These are phyloP conservation scores for Tetragonia tetragonoides DNA, from an alignment of 148 eudicot species.

Conservation along the genomic window DNA sequence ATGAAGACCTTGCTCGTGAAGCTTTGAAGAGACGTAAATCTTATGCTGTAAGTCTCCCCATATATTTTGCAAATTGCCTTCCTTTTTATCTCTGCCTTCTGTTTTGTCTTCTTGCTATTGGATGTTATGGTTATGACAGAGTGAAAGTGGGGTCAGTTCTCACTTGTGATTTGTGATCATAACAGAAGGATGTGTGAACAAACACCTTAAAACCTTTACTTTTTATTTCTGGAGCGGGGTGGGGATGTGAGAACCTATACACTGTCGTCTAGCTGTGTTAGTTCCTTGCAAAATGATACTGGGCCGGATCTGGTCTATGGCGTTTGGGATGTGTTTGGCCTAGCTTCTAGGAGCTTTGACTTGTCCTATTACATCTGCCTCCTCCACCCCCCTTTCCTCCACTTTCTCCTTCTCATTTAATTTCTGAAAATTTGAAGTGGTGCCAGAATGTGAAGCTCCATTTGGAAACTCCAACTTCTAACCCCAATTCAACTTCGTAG, in stretches of 20 bases:
- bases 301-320: no score
- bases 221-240: background rate
- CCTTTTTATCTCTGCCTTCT: background rate
- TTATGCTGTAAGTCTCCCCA: slow-evolving; percentile 69
- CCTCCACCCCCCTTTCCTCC: no score
- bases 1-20: slow-evolving; percentile 99
- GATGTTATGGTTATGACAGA: background rate
- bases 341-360: no score
- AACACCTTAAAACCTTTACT: background rate
- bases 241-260: background rate
- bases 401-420: no score
- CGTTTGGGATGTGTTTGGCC: no score
- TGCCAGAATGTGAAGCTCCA: no score
- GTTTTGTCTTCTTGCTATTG: background rate
- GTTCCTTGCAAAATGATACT: background rate
- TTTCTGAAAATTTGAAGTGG: no score
- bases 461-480: no score
- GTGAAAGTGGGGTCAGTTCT: background rate
- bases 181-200: background rate
- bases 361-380: no score
- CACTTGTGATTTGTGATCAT: background rate
- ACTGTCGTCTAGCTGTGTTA: background rate
- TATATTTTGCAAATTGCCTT: background rate
- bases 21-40: slow-evolving; percentile 94
- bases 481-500: no score